Percentiles rank a stretch among this genome's conserved stretches.
These are phyloP conservation scores for Boletus sp. DNA, from an alignment of 768 basidiomycete genomes.

Conservation along the genomic window DNA sequence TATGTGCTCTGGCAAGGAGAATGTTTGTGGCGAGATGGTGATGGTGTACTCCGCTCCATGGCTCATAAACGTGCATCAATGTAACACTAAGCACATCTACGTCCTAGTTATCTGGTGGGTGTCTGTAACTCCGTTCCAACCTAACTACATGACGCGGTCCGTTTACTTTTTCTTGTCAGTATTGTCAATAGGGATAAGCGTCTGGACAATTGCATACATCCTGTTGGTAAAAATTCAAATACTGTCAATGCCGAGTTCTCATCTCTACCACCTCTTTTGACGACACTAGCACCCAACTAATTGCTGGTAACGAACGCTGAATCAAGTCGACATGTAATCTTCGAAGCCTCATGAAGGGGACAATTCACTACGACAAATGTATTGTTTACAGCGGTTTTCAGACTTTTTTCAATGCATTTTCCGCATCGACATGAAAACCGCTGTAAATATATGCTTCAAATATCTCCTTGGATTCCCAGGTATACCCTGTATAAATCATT, in stretches of 20 bases:
- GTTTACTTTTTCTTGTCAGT: neutral
- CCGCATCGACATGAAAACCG: too few relatives aligned
- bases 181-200: too few relatives aligned
- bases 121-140: neutral
- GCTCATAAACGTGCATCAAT: constrained; percentile 23
- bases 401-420: too few relatives aligned
- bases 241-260: neutral
- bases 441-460: neutral
- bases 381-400: neutral
- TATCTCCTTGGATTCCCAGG: neutral
- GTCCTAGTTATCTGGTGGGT: neutral
- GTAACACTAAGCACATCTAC: constrained; percentile 2
- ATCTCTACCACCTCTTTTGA: neutral
- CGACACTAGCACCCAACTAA: too few relatives aligned
- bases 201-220: too few relatives aligned
- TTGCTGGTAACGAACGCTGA: neutral
- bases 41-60: constrained; percentile 40
- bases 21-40: constrained; percentile 79
- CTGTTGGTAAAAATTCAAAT: neutral
- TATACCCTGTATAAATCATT: neutral
- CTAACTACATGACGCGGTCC: neutral
- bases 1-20: constrained; percentile 80
- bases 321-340: neutral
- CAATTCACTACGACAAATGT: neutral
- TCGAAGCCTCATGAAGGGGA: neutral